Evolutionary conservation across 345 rosid genomes (phyloP).

Genomic region (Corchorus olitorius): DNA sequence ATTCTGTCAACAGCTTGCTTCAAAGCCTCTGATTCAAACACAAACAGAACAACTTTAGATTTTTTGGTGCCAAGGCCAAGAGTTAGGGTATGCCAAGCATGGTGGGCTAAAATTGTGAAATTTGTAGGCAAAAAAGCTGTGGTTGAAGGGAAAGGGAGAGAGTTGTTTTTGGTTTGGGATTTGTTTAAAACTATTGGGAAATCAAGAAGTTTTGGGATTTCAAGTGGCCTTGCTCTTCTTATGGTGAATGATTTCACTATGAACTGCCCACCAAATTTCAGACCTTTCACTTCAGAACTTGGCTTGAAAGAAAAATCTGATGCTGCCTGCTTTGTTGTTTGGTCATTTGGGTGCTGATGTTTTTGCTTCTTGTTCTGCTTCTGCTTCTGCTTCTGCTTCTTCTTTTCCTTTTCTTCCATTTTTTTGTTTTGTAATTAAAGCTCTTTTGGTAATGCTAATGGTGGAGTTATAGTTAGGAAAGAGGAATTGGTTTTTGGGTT

Average conservation of each 20-base stretch:
- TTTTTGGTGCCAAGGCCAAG: conserved; percentile 90
- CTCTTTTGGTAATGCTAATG: not conserved
- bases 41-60: conserved; percentile 76
- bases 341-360: conserved; percentile 63
- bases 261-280: conserved; percentile 87
- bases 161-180: conserved; percentile 22
- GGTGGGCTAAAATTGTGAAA: conserved; percentile 94
- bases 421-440: not conserved
- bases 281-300: conserved; percentile 77
- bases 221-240: conserved; percentile 73
- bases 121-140: conserved; percentile 86
- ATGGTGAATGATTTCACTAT: conserved; percentile 93
- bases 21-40: conserved; percentile 78
- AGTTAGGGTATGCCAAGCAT: conserved; percentile 94
- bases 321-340: conserved; percentile 46
- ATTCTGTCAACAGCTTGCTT: conserved; percentile 53
- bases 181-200: conserved; percentile 48
- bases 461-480: not conserved
- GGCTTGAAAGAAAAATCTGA: conserved; percentile 80
- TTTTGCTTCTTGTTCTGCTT: conserved; percentile 71
- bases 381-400: conserved; percentile 27
- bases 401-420: conserved; percentile 69
- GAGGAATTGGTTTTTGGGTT: not conserved
- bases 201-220: conserved; percentile 78
- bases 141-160: conserved; percentile 66